Evolutionary conservation across 2,329 filamentous ascomycete species (phyloP).

Genomic region (Metarhizium brunneum): DNA sequence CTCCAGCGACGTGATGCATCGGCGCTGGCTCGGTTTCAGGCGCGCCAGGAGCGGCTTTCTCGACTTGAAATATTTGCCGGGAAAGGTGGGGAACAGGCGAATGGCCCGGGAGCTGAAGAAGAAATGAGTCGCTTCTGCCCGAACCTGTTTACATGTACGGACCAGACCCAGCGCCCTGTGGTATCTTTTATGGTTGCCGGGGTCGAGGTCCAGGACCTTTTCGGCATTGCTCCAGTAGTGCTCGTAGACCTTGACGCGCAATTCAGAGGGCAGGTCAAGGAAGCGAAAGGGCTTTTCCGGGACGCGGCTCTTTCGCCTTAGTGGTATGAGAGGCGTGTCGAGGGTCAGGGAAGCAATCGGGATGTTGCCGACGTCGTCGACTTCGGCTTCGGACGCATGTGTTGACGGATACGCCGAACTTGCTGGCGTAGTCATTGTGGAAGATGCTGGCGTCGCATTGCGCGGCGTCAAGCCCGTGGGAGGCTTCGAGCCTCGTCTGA

Average conservation of each 20-base stretch:
- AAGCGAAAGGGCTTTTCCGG: conserved; percentile 49
- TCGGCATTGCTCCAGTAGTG: conserved; percentile 48
- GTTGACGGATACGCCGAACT: conserved; percentile 28
- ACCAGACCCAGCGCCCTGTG: conserved; percentile 51
- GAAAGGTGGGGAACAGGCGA: conserved; percentile 57
- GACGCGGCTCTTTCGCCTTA: conserved; percentile 20
- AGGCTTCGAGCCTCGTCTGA: conserved; percentile 8
- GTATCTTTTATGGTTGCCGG: conserved; percentile 53
- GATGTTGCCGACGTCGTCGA: conserved; percentile 28
- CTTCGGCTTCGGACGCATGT: conserved; percentile 27
- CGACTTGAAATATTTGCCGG: conserved; percentile 60
- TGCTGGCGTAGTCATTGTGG: conserved; percentile 23
- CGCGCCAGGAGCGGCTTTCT: conserved; percentile 63
- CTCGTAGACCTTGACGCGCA: conserved; percentile 61
- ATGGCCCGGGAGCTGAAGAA: conserved; percentile 57
- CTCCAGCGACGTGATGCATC: conserved; percentile 54
- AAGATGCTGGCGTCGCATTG: conserved; percentile 15
- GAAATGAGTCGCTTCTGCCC: conserved; percentile 53
- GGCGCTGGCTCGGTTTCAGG: conserved; percentile 50
- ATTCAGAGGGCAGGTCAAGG: conserved; percentile 57
- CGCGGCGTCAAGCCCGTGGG: conserved; percentile 20
- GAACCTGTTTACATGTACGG: conserved; percentile 49
- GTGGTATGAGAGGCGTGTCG: conserved; percentile 23
- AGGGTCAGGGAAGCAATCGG: conserved; percentile 35
- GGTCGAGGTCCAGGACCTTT: conserved; percentile 55